Evolutionary conservation across 371 early-diverging fungal species (phyloP), one percentile per base, ranked within the genome.

Genomic region (Funneliformis caledonium): DNA sequence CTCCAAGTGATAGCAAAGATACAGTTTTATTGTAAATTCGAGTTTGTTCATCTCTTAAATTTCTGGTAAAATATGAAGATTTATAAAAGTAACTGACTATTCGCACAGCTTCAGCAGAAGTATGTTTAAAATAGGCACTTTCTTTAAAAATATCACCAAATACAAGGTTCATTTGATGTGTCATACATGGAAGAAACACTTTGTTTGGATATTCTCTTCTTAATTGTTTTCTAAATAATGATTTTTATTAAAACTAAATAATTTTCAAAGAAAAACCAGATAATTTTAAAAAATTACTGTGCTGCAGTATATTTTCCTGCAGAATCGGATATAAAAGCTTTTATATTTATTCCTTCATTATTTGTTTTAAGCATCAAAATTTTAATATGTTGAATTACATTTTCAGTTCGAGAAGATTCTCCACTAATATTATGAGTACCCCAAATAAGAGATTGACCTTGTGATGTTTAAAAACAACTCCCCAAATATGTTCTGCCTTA

Each of bases 111-210:
- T 74, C 19, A 59, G 52, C 19, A 50, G 60, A 74, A 26, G n/a
- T 74, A 26, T 22, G 12, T 74, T 59, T 33, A 60, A 0, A 74
- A 12, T 10, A 14, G 59, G 14, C 60, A 59, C 6, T 31, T 7
- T 74, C 60, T 60, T 74, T 74, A 52, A 60, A 74, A 26, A 74
- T 74, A 59, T 74, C 37, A 37, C 37, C 42, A 37, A 74, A 52
- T 37, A 67, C 67, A 7, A 67, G 10, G 33, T 67, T 67, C 42
- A 67, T 67, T 16, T 67, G 67, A 19, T 37, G 67, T 33, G 43
- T 37, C 37, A 67, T 42, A 4, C 67, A 67, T 33, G 42, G 67
- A 37, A 67, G 67, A 67, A 67, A 67, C 42, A 65, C 31, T 65
- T 65, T 65, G 12, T 65, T 33, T 0, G 31, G 19, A 65, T 65